phyloP scores from a whole-genome alignment of 345 rosid genomes.

The Conringia planisiliqua region DNA sequence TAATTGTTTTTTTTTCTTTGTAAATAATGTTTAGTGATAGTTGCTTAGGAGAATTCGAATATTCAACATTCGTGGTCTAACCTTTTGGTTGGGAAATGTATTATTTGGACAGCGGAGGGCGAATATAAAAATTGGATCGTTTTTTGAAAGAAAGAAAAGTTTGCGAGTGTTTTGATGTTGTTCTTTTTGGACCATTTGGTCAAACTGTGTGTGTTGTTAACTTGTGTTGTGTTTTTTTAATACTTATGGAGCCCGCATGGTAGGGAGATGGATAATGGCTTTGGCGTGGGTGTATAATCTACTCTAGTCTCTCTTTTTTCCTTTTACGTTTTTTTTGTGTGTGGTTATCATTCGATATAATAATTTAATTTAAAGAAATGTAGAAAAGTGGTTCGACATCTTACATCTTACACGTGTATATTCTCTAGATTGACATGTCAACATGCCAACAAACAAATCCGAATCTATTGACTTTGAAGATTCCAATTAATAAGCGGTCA shows the following conservation, averaged over 20 bases:
- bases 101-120: conserved; percentile 20
- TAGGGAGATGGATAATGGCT: not conserved
- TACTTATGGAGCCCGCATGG: not conserved
- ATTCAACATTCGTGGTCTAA: conserved; percentile 28
- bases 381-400: not conserved
- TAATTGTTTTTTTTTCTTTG: not conserved
- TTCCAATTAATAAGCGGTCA: conserved; percentile 15
- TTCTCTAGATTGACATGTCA: conserved; percentile 13
- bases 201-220: conserved; percentile 4
- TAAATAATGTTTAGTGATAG: conserved; percentile 9
- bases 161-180: not conserved
- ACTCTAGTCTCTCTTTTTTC: not conserved
- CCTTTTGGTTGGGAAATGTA: conserved; percentile 26
- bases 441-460: conserved; percentile 4
- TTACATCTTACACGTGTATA: not conserved
- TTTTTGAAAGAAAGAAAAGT: not conserved
- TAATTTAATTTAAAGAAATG: not conserved
- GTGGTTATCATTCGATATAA: not conserved
- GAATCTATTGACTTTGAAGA: conserved; percentile 23
- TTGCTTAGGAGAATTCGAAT: not conserved
- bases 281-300: not conserved
- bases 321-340: not conserved
- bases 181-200: not conserved
- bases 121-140: not conserved
- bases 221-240: not conserved